These are phyloP conservation scores for Pseudogymnoascus sp. DNA, from an alignment of 2,329 filamentous ascomycete genomes.

Conservation along the genomic window DNA sequence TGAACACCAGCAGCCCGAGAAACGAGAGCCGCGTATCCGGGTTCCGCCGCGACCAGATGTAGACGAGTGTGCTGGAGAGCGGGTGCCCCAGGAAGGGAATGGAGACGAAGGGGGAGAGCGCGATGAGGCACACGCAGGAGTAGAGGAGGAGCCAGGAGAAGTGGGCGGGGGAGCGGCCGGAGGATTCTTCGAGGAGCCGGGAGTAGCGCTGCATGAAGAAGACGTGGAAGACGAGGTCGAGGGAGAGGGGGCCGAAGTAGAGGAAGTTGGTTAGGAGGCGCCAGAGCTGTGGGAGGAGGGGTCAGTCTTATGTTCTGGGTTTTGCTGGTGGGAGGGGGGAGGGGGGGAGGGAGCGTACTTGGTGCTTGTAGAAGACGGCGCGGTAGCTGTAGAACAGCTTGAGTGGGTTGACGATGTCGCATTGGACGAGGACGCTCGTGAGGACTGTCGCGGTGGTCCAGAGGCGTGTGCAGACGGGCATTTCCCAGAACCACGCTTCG, in stretches of 20 bases:
- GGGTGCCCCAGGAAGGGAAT: conserved; percentile 94
- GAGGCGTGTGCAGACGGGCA: conserved; percentile 91
- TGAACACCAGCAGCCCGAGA: conserved; percentile 82
- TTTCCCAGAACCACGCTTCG: conserved; percentile 98
- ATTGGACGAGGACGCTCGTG: conserved; percentile 86
- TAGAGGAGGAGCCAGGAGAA: conserved; percentile 94
- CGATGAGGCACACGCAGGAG: conserved; percentile 70
- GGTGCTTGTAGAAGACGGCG: conserved; percentile 83
- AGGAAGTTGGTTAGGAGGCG: conserved; percentile 92
- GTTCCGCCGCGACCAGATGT: conserved; percentile 95
- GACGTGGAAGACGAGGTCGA: conserved; percentile 94
- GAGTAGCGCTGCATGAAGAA: conserved; percentile 98
- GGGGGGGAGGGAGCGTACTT: conserved; percentile 52
- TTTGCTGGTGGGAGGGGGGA: not conserved
- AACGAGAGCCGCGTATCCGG: conserved; percentile 87
- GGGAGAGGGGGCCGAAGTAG: conserved; percentile 89
- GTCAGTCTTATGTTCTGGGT: conserved; percentile 2
- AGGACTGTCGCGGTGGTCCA: conserved; percentile 92
- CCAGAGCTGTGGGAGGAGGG: conserved; percentile 66
- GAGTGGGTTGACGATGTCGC: conserved; percentile 84
- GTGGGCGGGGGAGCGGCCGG: conserved; percentile 82
- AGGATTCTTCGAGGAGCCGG: conserved; percentile 87
- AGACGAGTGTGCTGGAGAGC: conserved; percentile 86
- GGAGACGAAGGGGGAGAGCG: conserved; percentile 77
- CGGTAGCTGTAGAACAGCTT: conserved; percentile 96